These are phyloP conservation scores for Trichoderma reesei DNA, from an alignment of 495 filamentous ascomycete genomes.

Conservation along the genomic window DNA sequence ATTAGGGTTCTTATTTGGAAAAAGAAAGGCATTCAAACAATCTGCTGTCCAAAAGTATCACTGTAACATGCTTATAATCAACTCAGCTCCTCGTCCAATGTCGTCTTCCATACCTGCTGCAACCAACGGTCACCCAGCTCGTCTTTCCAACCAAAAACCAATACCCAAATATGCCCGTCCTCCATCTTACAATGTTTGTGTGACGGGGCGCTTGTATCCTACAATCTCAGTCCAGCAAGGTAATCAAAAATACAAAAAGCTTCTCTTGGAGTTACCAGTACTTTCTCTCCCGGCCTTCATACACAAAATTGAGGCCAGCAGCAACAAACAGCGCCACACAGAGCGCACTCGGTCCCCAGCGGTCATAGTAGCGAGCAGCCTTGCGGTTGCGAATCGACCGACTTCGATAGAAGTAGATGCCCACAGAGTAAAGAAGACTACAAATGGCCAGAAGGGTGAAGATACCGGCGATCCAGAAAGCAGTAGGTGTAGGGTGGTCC, in stretches of 20 bases:
- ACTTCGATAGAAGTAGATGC: conserved; percentile 80
- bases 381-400: conserved; percentile 69
- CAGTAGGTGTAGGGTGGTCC: conserved; percentile 31
- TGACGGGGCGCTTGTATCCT: background rate
- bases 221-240: background rate
- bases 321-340: conserved; percentile 62
- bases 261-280: conserved; percentile 25
- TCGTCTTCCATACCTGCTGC: background rate
- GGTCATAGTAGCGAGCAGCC: conserved; percentile 84
- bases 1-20: no score
- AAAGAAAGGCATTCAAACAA: background rate
- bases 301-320: conserved; percentile 68
- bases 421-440: conserved; percentile 67
- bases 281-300: conserved; percentile 35
- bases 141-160: background rate
- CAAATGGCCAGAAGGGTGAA: conserved; percentile 75
- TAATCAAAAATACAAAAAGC: background rate
- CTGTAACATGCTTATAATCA: background rate
- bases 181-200: background rate
- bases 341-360: conserved; percentile 74
- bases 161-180: no score
- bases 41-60: background rate
- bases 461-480: conserved; percentile 57
- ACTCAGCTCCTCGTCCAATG: conserved; percentile 1
- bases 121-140: background rate